Conservation (phyloP, 495 filamentous ascomycete genomes). For the Penicillium soppii region DNA sequence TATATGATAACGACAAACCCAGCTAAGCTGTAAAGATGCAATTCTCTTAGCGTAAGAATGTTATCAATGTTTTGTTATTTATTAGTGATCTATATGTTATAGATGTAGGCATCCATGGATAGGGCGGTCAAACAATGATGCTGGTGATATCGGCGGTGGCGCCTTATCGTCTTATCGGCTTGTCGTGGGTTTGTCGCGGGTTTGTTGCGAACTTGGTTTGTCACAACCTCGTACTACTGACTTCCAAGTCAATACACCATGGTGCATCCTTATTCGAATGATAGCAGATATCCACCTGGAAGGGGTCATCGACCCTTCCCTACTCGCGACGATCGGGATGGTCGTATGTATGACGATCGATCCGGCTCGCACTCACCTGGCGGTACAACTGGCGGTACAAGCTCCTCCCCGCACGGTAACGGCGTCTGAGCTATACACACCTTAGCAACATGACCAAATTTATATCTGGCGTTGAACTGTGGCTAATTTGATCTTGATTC, state of each 20-base stretch:
- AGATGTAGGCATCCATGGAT: no score
- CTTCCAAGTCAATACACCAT: conserved; percentile 16
- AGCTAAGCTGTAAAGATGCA: no score
- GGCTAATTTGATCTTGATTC: conserved; percentile 24
- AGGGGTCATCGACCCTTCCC: conserved; percentile 26
- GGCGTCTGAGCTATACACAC: conserved; percentile 10
- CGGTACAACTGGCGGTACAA: conserved; percentile 48
- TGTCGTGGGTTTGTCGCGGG: no score
- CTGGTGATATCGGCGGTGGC: no score
- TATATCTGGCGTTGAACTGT: conserved; percentile 6
- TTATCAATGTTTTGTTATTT: no score
- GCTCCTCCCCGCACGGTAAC: conserved; percentile 44
- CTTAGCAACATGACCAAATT: conserved; percentile 5
- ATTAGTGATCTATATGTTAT: no score
- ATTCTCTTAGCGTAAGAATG: no score
- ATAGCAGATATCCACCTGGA: conserved; percentile 33
- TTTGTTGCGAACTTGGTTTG: no score
- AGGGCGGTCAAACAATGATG: no score
- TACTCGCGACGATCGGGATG: conserved; percentile 40
- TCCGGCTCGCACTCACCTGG: conserved; percentile 46
- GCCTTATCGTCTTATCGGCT: no score
- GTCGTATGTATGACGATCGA: conserved; percentile 51
- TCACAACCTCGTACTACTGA: no score
- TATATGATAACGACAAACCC: no score
- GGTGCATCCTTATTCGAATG: conserved; percentile 33